Percentiles rank a stretch among this genome's conserved stretches.
Conservation (phyloP, 495 filamentous ascomycete species). For the Penicillium cosmopolitanum region DNA sequence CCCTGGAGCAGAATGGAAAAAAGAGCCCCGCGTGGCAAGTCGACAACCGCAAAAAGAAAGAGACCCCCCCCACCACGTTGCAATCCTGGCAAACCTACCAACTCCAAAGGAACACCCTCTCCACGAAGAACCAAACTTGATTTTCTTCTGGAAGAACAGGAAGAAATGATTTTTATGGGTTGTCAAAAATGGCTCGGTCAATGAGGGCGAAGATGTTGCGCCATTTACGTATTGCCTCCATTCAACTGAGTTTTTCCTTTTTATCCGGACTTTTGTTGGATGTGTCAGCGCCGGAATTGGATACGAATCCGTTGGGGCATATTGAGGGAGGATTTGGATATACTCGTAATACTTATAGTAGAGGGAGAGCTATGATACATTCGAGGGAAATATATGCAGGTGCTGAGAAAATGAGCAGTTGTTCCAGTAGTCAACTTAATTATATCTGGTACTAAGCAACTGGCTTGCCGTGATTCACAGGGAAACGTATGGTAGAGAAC, state of each 20-base stretch:
- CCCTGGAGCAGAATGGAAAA: slow-evolving; percentile 1
- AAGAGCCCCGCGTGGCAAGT: slow-evolving; percentile 10
- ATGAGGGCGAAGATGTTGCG: not conserved
- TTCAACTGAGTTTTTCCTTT: not conserved
- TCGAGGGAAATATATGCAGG: too few species aligned
- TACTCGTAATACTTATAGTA: too few species aligned
- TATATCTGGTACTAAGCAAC: too few species aligned
- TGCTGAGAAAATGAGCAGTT: too few species aligned
- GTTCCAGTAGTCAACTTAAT: too few species aligned
- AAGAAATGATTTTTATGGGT: too few species aligned
- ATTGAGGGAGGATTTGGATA: too few species aligned
- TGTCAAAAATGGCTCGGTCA: not conserved
- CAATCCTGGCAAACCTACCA: not conserved
- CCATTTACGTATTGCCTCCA: slow-evolving; percentile 1
- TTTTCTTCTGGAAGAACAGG: not conserved
- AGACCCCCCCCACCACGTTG: not conserved
- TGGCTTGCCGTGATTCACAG: too few species aligned
- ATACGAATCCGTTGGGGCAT: too few species aligned
- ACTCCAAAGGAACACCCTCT: not conserved
- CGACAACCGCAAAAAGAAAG: not conserved
- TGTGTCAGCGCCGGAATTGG: slow-evolving; percentile 18
- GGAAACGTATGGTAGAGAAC: too few species aligned
- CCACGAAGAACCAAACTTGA: not conserved
- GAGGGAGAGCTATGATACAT: too few species aligned
- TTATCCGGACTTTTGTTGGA: not conserved